These are phyloP conservation scores for Dianthus caryophyllus DNA, from an alignment of 148 eudicot species.

Conservation along the genomic window DNA sequence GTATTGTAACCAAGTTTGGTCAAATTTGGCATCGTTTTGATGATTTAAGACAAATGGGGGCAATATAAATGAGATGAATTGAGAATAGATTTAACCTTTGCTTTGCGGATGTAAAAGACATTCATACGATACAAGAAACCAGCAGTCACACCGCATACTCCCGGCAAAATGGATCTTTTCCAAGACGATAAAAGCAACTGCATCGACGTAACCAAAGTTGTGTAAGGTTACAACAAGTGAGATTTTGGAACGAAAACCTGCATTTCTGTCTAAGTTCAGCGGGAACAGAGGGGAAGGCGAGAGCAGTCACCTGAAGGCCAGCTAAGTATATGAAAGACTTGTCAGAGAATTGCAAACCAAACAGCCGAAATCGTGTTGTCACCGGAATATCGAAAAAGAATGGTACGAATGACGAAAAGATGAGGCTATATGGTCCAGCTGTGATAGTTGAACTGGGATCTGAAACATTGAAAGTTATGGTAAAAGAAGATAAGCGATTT, in stretches of 20 bases:
- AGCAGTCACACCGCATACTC: constrained; percentile 84
- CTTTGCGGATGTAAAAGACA: constrained; percentile 58
- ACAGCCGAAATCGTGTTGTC: constrained; percentile 77
- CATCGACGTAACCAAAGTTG: constrained; percentile 27
- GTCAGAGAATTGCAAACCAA: constrained; percentile 74
- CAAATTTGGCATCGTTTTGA: background rate
- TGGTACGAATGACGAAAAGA: constrained; percentile 88
- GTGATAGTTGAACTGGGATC: constrained; percentile 68
- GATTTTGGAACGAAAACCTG: constrained; percentile 1
- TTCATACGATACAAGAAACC: constrained; percentile 79
- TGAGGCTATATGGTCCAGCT: constrained; percentile 92
- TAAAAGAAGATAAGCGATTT: constrained; percentile 2
- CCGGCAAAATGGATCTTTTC: constrained; percentile 85
- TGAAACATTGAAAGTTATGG: constrained; percentile 32
- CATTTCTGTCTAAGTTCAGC: background rate
- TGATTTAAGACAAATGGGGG: background rate
- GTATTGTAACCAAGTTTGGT: no score
- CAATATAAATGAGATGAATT: background rate
- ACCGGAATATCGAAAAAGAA: constrained; percentile 92
- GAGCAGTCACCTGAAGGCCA: constrained; percentile 80
- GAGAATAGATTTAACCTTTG: constrained; percentile 45
- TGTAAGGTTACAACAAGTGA: background rate
- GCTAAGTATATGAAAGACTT: constrained; percentile 94
- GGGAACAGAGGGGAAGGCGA: background rate
- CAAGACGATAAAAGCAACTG: constrained; percentile 90